Evolutionary conservation across 139 green algal genomes (phyloP), one percentile per base, ranked within the genome.

Genomic region (Micractinium conductrix): DNA sequence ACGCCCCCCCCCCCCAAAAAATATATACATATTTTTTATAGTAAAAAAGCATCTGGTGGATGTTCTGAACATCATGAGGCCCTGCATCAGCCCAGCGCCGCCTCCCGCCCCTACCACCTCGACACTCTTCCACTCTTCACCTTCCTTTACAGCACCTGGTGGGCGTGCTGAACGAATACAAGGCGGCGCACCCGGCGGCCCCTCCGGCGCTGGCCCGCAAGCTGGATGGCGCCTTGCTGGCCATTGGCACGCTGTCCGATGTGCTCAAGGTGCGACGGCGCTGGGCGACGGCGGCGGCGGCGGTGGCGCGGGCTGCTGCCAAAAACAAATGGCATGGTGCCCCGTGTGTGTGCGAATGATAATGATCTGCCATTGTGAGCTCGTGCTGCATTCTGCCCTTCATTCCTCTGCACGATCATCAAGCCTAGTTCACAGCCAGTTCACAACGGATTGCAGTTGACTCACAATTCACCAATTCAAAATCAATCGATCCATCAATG

Each of bases 181-280:
- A 84, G 55, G 71, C 30, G 2, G 79, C 80, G 30, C 65, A 65
- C 50, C 84, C 85, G 30, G 80, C 76, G 16, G 83, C 88, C n/a
- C 69, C 83, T 4, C n/a, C 71, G 38, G 73, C 89, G 40, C 73
- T 94, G 43, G 93, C 93, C 0, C 86, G 96, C 30, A 79, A 89
- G 43, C 94, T 97, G 90, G 97, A 99, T 88, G 97, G 96, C 35
- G 97, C 97, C 5, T 78, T 99, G 80, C 90, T 98, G 82, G 90
- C 89, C 17, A 89, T 99, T 1, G 97, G 97, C 40, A 89, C 93
- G 19, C 90, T 99, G 50, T 63, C 72, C 3, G 90, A 95, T 55
- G 82, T 94, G 70, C 91, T 99, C 4, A 95, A 96, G 80, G 75
- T 93, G 73, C 50, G 60, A 37, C 40, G n/a, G n/a, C n/a, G n/a